A percentile compares a stretch with the other conserved stretches of the same genome.
Conservation (phyloP, 2,329 filamentous ascomycete genomes). For the Elsinoe perseae region DNA sequence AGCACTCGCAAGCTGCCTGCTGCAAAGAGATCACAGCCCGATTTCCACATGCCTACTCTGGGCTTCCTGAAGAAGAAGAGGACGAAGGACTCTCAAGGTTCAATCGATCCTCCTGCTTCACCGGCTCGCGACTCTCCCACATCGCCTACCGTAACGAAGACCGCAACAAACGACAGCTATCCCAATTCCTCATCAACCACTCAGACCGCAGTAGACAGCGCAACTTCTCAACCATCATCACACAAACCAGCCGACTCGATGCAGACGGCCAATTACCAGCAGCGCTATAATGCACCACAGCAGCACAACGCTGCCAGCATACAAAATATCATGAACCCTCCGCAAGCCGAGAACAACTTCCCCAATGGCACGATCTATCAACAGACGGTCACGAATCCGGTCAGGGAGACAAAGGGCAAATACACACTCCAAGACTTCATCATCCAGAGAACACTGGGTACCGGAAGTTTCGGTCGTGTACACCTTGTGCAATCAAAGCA, state of each 20-base stretch:
- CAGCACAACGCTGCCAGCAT: conserved; percentile 71
- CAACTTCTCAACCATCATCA: conserved; percentile 32
- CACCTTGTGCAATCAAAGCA: conserved; percentile 96
- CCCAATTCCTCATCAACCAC: conserved; percentile 29
- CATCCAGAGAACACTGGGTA: conserved; percentile 84
- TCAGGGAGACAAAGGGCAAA: conserved; percentile 85
- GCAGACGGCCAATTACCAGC: conserved; percentile 32
- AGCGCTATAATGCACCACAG: conserved; percentile 23
- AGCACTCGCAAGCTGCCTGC: conserved; percentile 13
- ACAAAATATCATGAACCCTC: conserved; percentile 69
- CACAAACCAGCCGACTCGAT: conserved; percentile 34
- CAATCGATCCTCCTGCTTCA: conserved; percentile 37
- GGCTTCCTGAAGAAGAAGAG: conserved; percentile 98
- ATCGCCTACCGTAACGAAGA: conserved; percentile 43
- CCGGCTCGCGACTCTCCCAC: conserved; percentile 52
- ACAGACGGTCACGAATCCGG: conserved; percentile 31
- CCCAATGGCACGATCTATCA: conserved; percentile 33
- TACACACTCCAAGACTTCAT: conserved; percentile 88
- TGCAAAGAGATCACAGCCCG: conserved; percentile 10
- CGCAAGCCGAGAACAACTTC: conserved; percentile 34
- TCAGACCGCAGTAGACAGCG: conserved; percentile 26
- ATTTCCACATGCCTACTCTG: conserved; percentile 72
- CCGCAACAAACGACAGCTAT: conserved; percentile 12
- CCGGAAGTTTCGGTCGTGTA: conserved; percentile 92
- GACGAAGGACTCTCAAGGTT: conserved; percentile 72